Evolutionary conservation across 192 early-diverging fungal species (phyloP).

Genomic region (Linnemannia schmuckeri): DNA sequence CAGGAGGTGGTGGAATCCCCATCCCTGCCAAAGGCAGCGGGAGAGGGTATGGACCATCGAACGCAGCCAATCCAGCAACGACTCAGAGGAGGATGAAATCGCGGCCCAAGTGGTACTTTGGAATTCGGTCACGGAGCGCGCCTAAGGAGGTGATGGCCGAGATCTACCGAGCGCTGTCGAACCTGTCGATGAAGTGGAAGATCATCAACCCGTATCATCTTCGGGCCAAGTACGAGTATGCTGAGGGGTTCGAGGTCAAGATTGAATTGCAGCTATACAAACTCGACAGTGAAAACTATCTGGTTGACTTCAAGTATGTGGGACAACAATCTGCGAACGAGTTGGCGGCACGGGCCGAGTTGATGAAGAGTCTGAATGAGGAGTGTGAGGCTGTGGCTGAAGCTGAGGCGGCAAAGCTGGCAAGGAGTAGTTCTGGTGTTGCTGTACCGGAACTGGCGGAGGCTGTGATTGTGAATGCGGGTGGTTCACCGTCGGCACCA

Average conservation of each 20-base stretch:
- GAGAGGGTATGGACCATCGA: background rate
- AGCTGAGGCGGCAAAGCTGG: background rate
- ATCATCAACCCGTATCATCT: constrained; percentile 90
- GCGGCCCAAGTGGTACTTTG: constrained; percentile 97
- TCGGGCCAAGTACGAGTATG: constrained; percentile 76
- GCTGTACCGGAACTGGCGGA: background rate
- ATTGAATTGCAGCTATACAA: constrained; percentile 96
- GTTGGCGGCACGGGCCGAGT: constrained; percentile 53
- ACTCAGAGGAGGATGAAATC: constrained; percentile 53
- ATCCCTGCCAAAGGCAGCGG: constrained; percentile 4
- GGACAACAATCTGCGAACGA: constrained; percentile 52
- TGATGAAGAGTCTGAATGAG: constrained; percentile 41
- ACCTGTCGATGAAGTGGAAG: constrained; percentile 95
- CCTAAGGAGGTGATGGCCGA: constrained; percentile 98
- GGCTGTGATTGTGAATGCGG: constrained; percentile 1
- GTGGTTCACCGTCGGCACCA: background rate
- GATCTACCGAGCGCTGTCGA: constrained; percentile 93
- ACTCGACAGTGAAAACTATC: constrained; percentile 90
- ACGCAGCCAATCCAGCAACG: constrained; percentile 6
- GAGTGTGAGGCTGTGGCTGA: constrained; percentile 5
- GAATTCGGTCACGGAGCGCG: constrained; percentile 91
- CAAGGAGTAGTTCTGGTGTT: background rate
- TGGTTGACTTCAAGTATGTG: constrained; percentile 97
- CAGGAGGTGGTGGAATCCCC: constrained; percentile 33
- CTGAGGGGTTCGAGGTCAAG: constrained; percentile 75